phyloP scores from a whole-genome alignment of 208 protist species.

The Trichomonas vaginalis region DNA sequence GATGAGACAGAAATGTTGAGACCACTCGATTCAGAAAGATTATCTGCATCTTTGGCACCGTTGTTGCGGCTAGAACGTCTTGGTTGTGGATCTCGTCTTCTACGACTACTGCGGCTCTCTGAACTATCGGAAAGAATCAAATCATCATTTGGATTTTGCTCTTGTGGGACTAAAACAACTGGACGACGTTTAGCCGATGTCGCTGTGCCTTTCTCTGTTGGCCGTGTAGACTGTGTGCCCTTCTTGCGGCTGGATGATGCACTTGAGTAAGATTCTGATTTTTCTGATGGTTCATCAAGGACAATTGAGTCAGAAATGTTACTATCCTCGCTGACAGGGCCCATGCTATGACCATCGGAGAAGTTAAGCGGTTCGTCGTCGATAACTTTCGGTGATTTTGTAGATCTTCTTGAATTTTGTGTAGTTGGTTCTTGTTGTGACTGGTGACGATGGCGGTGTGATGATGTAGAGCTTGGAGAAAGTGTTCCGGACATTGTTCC shows the following conservation, averaged over 20 bases:
- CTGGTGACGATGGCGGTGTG: no score
- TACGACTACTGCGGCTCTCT: background rate
- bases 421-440: background rate
- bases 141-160: background rate
- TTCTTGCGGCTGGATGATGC: background rate
- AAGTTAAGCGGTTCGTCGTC: background rate
- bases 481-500: background rate
- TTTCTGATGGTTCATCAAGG: background rate
- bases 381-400: background rate
- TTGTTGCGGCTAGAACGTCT: no score
- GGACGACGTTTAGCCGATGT: background rate
- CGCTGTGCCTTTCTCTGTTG: background rate
- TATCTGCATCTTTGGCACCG: background rate
- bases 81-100: background rate
- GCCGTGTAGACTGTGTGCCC: background rate
- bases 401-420: background rate
- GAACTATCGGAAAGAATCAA: background rate
- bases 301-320: background rate
- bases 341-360: background rate
- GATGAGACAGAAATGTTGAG: background rate
- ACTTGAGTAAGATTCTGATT: background rate
- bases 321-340: background rate
- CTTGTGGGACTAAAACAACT: background rate
- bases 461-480: background rate
- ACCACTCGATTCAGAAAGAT: background rate